These are phyloP conservation scores for Albugo candida DNA, from an alignment of 352 stramenopile species.

Conservation along the genomic window DNA sequence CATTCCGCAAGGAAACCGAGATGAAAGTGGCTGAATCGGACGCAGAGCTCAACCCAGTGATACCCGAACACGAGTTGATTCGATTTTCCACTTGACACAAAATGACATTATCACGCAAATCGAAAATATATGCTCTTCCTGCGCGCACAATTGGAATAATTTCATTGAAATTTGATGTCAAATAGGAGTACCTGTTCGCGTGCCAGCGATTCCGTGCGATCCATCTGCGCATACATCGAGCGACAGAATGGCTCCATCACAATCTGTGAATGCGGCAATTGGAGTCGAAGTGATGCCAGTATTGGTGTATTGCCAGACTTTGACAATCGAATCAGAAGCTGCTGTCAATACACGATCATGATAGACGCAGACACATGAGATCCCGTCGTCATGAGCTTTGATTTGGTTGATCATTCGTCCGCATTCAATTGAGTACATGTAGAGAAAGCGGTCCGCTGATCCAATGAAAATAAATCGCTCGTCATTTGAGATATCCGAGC, in stretches of 20 bases:
- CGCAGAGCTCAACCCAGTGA: slow-evolving; percentile 44
- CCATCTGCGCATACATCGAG: slow-evolving; percentile 54
- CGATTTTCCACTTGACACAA: slow-evolving; percentile 38
- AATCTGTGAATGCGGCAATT: slow-evolving; percentile 52
- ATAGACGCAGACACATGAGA: slow-evolving; percentile 55
- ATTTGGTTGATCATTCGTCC: slow-evolving; percentile 65
- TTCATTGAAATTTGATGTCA: not conserved
- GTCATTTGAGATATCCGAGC: slow-evolving; percentile 53
- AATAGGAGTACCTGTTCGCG: slow-evolving; percentile 22
- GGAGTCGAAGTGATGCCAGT: slow-evolving; percentile 41
- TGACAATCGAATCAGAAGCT: slow-evolving; percentile 57
- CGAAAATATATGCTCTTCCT: slow-evolving; percentile 31
- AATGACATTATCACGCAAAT: slow-evolving; percentile 41
- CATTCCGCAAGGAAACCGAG: slow-evolving; percentile 49
- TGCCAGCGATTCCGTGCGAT: slow-evolving; percentile 30
- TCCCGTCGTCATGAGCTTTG: slow-evolving; percentile 52
- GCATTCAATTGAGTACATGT: slow-evolving; percentile 77
- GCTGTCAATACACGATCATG: slow-evolving; percentile 46
- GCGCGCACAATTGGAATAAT: not conserved
- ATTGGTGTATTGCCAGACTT: slow-evolving; percentile 58
- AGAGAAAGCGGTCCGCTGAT: slow-evolving; percentile 66
- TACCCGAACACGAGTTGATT: slow-evolving; percentile 28
- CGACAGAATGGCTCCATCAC: slow-evolving; percentile 41
- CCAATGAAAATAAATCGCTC: slow-evolving; percentile 74
- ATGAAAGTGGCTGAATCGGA: slow-evolving; percentile 15